A percentile compares a stretch with the other conserved stretches of the same genome.
phyloP scores from a whole-genome alignment of 345 rosid genomes.

The Kandelia obovata region DNA sequence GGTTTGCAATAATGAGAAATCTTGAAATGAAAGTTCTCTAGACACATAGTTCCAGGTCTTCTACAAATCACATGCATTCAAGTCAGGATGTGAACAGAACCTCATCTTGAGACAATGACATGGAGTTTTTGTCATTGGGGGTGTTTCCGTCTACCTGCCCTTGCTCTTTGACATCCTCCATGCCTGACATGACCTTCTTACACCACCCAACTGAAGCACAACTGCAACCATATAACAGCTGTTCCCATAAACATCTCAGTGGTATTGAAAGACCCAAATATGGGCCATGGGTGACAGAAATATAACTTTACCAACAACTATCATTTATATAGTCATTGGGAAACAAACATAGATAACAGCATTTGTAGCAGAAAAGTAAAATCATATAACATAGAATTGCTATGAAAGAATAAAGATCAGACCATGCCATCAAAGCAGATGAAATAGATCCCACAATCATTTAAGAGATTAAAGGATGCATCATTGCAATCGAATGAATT shows the following conservation, averaged over 20 bases:
- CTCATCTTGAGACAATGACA: constrained; percentile 68
- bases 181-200: constrained; percentile 39
- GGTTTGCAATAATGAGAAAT: neutral
- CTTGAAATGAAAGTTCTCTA: neutral
- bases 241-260: too few species aligned
- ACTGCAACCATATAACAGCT: too few species aligned
- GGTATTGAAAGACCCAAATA: too few species aligned
- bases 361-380: constrained; percentile 14
- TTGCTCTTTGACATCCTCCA: constrained; percentile 50
- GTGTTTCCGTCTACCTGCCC: constrained; percentile 43
- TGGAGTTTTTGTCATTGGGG: constrained; percentile 34
- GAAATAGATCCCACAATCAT: too few species aligned
- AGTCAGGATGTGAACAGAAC: constrained; percentile 26
- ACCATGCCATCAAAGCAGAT: too few species aligned
- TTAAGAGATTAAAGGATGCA: too few species aligned
- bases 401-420: too few species aligned
- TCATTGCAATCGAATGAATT: too few species aligned
- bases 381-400: constrained; percentile 12
- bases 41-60: constrained; percentile 1
- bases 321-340: too few species aligned
- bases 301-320: too few species aligned
- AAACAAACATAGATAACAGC: too few species aligned
- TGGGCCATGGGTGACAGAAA: too few species aligned
- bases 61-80: neutral
- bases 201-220: constrained; percentile 54